Base-by-base conservation (phyloP, 176 grass and related monocot genomes). In the Cenchrus americanus region DNA sequence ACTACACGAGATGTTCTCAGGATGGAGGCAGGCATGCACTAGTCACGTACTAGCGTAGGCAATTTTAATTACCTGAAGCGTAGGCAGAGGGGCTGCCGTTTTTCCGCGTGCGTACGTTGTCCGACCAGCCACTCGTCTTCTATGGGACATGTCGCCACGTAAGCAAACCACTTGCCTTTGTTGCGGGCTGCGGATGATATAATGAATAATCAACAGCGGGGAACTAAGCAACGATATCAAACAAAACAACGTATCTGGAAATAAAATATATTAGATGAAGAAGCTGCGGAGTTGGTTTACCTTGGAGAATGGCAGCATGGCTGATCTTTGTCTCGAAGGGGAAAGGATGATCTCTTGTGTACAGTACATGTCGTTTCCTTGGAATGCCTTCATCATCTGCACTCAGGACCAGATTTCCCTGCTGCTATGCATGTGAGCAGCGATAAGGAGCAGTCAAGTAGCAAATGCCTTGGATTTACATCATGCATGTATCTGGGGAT, bases 91-190 rank as follows among this genome's bases (percentile, higher is more conserved):
- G 53, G 30, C 10, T 2, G 19, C 4, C 10, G 53, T 59, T 58
- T 76, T 0, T 42, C 10, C 0, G 5, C 4, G 3, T 0, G 1
- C 0, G 9, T 1, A 26, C 13, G 60, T 1, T 1, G 30, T 12
- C 17, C 18, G 37, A 75, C 15, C 2, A 1, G 3, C 18, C 19
- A 9, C 2, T 59, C 32, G 1, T 59, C 53, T 42, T 14, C 53
- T 23, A 76, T 15, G 32, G 73, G 10, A 13, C 73, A 76, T 8
- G 18, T 76, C 8, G 0, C 8, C 1, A 0, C 1, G 30, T 14
- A 59, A 58, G 11, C 0, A 19, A 5, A 13, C 2, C 21, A 8
- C 0, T 0, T 1, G 10, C 52, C 52, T 8, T 40, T 1, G 2
- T 0, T 13, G 30, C 10, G 10, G 10, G 30, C 73, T 58, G 54